Evolutionary conservation across 768 basidiomycete species (phyloP), one percentile per base, ranked within the genome.

Genomic region (Suillus hirtellus): DNA sequence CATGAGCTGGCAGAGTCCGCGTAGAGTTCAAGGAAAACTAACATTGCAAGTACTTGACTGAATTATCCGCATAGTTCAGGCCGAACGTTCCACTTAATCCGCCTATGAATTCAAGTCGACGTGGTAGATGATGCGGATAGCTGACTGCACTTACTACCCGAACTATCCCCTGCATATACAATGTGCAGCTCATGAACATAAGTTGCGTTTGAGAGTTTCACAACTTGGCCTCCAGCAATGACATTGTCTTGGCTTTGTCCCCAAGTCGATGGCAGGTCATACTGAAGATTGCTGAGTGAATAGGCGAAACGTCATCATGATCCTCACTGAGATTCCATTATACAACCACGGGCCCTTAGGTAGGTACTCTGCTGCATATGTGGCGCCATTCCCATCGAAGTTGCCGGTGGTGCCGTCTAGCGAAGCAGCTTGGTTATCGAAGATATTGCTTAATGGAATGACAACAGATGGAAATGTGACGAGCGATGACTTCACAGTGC

Each of bases 141-240:
- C 6, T 47, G 53, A 17, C 37, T n/a, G 35, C 38, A 65, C 76
- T 60, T 49, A 77, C 80, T 63, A n/a, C 74, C 69, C 1, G 50
- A 62, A 7, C 75, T 76, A 54, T 81, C 81, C 31, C 80, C 81
- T 24, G 81, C 75, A 65, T 84, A 84, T 12, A 84, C 64, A 58
- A 84, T 73, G 62, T 84, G 82, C 31, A 86, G 68, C 63, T 84
- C 77, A 63, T 85, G 84, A 1, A 78, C 73, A 63, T 70, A 76
- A 0, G 75, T 77, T n/a, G 73, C 68, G 0, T 69, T 59, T 9
- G 68, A 60, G 21, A 81, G 70, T 7, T 71, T 63, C 14, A 85
- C 58, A 4, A 77, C 69, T 63, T 86, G 84, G 2, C 77, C 76
- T 8, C 77, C 64, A 17, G 81, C 75, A 35, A 84, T 68, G 31